Percentiles rank a stretch among this genome's conserved stretches.
phyloP scores from a whole-genome alignment of 2,329 filamentous ascomycete species.

The Phialemoniopsis sp. region DNA sequence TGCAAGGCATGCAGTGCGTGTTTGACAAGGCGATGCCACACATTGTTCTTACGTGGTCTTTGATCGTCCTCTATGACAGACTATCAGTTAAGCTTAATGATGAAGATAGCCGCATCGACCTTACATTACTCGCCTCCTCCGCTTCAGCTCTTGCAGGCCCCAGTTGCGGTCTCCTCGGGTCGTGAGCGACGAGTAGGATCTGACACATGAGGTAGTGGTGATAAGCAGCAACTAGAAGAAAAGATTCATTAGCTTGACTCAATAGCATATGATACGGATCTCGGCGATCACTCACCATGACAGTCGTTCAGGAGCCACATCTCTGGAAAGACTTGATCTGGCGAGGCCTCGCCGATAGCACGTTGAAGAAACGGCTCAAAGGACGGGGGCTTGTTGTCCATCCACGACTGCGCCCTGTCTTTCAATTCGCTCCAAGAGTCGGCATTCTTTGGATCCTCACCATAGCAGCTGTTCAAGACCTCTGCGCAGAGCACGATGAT shows the following conservation, averaged over 20 bases:
- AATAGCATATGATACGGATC: no score
- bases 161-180: conserved; percentile 2
- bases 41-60: conserved; percentile 1
- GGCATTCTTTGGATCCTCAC: neutral
- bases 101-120: no score
- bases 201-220: conserved; percentile 2
- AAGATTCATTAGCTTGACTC: neutral
- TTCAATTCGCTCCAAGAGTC: conserved; percentile 1
- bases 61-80: neutral
- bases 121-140: conserved; percentile 1
- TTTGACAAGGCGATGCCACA: conserved; percentile 4
- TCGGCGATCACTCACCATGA: neutral
- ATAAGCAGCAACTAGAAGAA: conserved; percentile 1
- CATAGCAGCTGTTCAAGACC: conserved; percentile 2
- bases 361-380: conserved; percentile 2
- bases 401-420: conserved; percentile 1
- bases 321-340: neutral
- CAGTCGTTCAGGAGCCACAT: conserved; percentile 5
- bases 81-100: neutral
- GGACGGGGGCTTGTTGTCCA: neutral
- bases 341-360: neutral
- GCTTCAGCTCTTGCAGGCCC: conserved; percentile 1
- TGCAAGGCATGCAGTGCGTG: conserved; percentile 2
- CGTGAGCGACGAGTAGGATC: conserved; percentile 2
- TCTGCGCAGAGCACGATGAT: conserved; percentile 5